Evolutionary conservation across 2,329 filamentous ascomycete genomes (phyloP).

Genomic region (Chrysoporthe austroafricana): DNA sequence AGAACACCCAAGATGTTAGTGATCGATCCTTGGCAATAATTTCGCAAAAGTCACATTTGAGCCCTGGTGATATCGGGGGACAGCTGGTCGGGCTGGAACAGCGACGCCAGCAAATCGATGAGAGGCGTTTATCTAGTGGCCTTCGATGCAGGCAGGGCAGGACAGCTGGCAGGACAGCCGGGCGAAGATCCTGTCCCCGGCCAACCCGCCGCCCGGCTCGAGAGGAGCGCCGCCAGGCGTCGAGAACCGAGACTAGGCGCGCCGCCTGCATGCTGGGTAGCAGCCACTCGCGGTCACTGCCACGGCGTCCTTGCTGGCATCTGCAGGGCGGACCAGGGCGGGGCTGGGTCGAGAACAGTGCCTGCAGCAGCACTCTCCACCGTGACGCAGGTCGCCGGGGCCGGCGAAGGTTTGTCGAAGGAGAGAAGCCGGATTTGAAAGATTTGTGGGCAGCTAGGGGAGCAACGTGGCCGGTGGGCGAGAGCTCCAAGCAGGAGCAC

Average conservation of each 20-base stretch:
- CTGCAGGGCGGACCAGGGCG: constrained; percentile 7
- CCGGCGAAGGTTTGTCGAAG: constrained; percentile 1
- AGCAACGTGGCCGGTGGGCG: constrained; percentile 15
- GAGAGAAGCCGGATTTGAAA: constrained; percentile 12
- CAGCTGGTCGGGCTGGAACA: neutral
- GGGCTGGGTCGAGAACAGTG: neutral
- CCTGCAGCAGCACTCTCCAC: constrained; percentile 14
- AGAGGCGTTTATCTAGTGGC: neutral
- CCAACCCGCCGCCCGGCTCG: neutral
- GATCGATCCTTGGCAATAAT: too few species aligned
- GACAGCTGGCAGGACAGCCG: neutral
- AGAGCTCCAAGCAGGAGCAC: neutral
- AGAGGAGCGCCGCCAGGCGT: neutral
- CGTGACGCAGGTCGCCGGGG: constrained; percentile 8
- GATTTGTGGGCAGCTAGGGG: constrained; percentile 8
- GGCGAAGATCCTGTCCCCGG: neutral
- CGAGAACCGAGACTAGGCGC: neutral
- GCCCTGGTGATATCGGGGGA: neutral
- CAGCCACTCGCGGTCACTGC: neutral
- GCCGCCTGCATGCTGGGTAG: neutral
- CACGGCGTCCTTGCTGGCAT: constrained; percentile 5
- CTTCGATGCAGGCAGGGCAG: neutral
- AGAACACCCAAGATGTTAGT: too few species aligned
- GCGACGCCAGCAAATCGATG: neutral
- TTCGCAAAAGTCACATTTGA: too few species aligned